These are phyloP conservation scores for Casaregolazyma suthepensis DNA, from an alignment of 1,139 yeast genomes.

Conservation along the genomic window DNA sequence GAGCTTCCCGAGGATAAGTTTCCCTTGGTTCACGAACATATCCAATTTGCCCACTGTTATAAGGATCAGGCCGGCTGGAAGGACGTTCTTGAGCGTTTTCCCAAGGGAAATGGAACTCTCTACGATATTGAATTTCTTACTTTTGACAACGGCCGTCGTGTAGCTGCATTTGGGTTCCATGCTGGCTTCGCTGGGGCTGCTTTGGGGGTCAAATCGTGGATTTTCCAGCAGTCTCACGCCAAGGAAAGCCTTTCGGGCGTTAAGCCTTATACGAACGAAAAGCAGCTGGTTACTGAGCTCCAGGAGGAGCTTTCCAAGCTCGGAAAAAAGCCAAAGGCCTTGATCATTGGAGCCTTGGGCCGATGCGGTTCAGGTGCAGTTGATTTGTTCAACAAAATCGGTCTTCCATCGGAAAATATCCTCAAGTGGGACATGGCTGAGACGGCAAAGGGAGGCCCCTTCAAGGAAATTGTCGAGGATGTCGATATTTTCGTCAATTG, in stretches of 20 bases:
- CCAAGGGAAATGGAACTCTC: conserved; percentile 81
- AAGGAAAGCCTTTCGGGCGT: conserved; percentile 54
- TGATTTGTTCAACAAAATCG: conserved; percentile 72
- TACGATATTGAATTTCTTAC: conserved; percentile 93
- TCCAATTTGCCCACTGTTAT: conserved; percentile 98
- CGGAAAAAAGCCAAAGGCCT: conserved; percentile 66
- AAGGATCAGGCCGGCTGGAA: conserved; percentile 97
- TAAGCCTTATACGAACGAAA: conserved; percentile 76
- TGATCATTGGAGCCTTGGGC: conserved; percentile 95
- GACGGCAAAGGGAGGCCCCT: conserved; percentile 96
- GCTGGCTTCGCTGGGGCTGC: conserved; percentile 99
- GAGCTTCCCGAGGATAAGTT: conserved; percentile 93
- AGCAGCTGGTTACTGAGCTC: conserved; percentile 63
- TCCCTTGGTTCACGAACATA: conserved; percentile 92
- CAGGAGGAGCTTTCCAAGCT: conserved; percentile 54
- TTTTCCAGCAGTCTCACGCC: conserved; percentile 73
- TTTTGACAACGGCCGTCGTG: conserved; percentile 94
- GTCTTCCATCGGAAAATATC: conserved; percentile 79
- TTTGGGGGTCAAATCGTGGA: conserved; percentile 89
- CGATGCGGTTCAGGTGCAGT: conserved; percentile 99
- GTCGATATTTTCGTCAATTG: conserved; percentile 92
- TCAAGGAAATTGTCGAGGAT: conserved; percentile 69
- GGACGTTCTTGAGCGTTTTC: conserved; percentile 81
- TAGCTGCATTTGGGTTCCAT: conserved; percentile 97
- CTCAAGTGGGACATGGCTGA: conserved; percentile 95